Percentiles rank a stretch among this genome's conserved stretches.
phyloP scores from a whole-genome alignment of 169 alveolate species.

The Plasmodium reichenowi region DNA sequence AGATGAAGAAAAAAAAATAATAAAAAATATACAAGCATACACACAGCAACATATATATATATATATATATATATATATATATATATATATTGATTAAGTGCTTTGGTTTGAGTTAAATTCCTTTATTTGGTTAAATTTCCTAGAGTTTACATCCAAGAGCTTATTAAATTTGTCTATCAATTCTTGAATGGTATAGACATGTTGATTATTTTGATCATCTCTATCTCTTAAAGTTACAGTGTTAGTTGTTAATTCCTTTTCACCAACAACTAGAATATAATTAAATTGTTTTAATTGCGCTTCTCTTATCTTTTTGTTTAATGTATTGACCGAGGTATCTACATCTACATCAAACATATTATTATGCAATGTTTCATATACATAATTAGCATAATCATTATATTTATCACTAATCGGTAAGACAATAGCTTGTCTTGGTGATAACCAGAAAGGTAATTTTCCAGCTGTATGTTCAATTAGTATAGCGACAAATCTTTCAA shows the following conservation, averaged over 20 bases:
- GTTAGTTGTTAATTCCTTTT: slow-evolving; percentile 92
- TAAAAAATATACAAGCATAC: too few species aligned
- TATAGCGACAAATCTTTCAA: slow-evolving; percentile 97
- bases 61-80: too few species aligned
- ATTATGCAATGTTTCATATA: slow-evolving; percentile 82
- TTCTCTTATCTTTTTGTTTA: slow-evolving; percentile 96
- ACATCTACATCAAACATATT: slow-evolving; percentile 90
- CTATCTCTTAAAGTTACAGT: slow-evolving; percentile 91
- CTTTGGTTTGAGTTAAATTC: slow-evolving; percentile 3
- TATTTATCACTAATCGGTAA: slow-evolving; percentile 94
- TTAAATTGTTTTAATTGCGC: slow-evolving; percentile 96
- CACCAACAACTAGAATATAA: slow-evolving; percentile 97
- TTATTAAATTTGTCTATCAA: slow-evolving; percentile 73
- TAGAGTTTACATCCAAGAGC: slow-evolving; percentile 76
- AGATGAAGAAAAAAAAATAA: too few species aligned
- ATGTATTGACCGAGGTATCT: slow-evolving; percentile 93
- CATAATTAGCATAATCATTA: slow-evolving; percentile 92
- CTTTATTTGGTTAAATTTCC: slow-evolving; percentile 69
- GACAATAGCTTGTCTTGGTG: slow-evolving; percentile 97
- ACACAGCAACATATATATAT: too few species aligned
- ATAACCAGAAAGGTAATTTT: slow-evolving; percentile 99
- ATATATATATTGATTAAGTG: too few species aligned
- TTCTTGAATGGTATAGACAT: slow-evolving; percentile 81
- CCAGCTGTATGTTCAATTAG: slow-evolving; percentile 98
- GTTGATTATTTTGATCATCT: slow-evolving; percentile 86